These are phyloP conservation scores for Gigaspora rosea DNA, from an alignment of 192 early-diverging fungal species.

Conservation along the genomic window DNA sequence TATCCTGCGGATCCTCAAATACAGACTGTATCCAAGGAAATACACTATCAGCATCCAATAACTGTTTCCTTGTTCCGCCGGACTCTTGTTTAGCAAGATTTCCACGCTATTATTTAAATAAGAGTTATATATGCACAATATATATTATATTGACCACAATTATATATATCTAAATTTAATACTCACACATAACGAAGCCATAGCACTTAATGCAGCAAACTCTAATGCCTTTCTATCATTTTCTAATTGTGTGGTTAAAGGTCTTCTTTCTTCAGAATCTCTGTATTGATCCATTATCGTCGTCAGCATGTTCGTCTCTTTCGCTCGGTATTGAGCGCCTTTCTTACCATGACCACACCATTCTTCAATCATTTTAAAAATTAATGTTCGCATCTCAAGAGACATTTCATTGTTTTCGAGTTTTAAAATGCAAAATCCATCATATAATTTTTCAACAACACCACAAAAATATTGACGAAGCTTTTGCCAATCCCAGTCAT, in stretches of 20 bases:
- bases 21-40: constrained; percentile 67
- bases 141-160: no score
- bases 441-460: constrained; percentile 84
- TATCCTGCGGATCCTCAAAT: constrained; percentile 59
- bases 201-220: constrained; percentile 78
- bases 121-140: no score
- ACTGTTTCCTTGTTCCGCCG: neutral
- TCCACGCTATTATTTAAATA: no score
- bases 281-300: constrained; percentile 68
- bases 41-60: constrained; percentile 53
- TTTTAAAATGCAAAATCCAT: constrained; percentile 54
- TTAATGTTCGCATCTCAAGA: constrained; percentile 70
- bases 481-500: constrained; percentile 87
- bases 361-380: constrained; percentile 86
- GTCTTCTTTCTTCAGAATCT: constrained; percentile 69
- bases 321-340: constrained; percentile 54
- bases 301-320: constrained; percentile 69
- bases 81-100: no score
- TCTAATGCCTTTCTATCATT: constrained; percentile 77
- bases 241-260: constrained; percentile 67
- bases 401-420: constrained; percentile 56
- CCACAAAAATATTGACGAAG: constrained; percentile 89
- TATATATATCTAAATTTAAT: neutral
- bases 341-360: constrained; percentile 89
- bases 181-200: constrained; percentile 82